A percentile compares a stretch with the other conserved stretches of the same genome.
These are phyloP conservation scores for Phytophthora pisi DNA, from an alignment of 352 stramenopile species.

Conservation along the genomic window DNA sequence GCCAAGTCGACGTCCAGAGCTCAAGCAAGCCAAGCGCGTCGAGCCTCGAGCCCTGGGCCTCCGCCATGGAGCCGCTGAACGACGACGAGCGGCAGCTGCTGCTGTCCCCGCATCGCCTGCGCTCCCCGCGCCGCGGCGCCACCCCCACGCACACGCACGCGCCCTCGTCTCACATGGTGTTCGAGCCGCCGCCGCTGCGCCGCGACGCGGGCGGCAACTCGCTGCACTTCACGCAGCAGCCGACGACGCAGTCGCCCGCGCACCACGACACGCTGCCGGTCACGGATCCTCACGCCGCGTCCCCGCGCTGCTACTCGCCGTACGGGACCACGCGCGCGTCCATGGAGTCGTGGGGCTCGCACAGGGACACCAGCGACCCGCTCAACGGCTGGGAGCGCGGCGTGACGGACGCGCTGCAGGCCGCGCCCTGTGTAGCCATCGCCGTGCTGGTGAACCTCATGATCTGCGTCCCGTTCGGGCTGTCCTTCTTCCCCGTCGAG, in stretches of 20 bases:
- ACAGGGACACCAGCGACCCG: slow-evolving; percentile 9
- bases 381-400: slow-evolving; percentile 34
- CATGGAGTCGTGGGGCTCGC: slow-evolving; percentile 28
- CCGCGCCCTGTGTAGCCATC: slow-evolving; percentile 65
- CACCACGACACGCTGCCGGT: slow-evolving; percentile 29
- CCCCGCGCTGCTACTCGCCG: slow-evolving; percentile 28
- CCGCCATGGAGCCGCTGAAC: slow-evolving; percentile 32
- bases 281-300: slow-evolving; percentile 20
- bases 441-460: slow-evolving; percentile 85
- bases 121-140: slow-evolving; percentile 12
- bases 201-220: slow-evolving; percentile 56
- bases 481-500: slow-evolving; percentile 86
- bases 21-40: not conserved
- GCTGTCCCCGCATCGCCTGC: slow-evolving; percentile 16
- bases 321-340: slow-evolving; percentile 24
- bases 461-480: slow-evolving; percentile 86
- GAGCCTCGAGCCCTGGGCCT: not conserved
- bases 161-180: slow-evolving; percentile 52
- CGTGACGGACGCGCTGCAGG: slow-evolving; percentile 43
- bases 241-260: slow-evolving; percentile 5
- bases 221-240: slow-evolving; percentile 49
- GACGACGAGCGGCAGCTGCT: slow-evolving; percentile 29
- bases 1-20: slow-evolving; percentile 7
- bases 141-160: slow-evolving; percentile 14
- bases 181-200: slow-evolving; percentile 71